phyloP scores from a whole-genome alignment of 2,329 filamentous ascomycete species.

The Bipolaris cookei region DNA sequence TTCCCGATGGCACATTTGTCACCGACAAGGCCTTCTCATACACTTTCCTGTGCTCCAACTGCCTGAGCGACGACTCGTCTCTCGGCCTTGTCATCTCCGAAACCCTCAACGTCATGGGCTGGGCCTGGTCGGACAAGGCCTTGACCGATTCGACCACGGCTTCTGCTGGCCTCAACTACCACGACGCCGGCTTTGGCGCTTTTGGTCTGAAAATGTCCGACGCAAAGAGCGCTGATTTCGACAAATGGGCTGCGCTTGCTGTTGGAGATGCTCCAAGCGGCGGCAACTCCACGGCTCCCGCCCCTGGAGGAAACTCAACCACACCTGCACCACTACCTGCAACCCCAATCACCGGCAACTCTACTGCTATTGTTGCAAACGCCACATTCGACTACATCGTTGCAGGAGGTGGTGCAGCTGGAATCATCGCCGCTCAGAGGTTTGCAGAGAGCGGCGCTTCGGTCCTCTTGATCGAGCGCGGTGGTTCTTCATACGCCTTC shows the following conservation, averaged over 20 bases:
- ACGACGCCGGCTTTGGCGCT: conserved; percentile 42
- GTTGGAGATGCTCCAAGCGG: conserved; percentile 22
- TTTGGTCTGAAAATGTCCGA: conserved; percentile 40
- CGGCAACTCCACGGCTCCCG: conserved; percentile 38
- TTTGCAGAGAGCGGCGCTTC: conserved; percentile 68
- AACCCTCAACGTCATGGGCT: conserved; percentile 38
- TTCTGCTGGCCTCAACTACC: conserved; percentile 36
- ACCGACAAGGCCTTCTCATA: conserved; percentile 62
- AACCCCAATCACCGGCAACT: conserved; percentile 34
- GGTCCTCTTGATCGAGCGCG: conserved; percentile 63
- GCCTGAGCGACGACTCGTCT: conserved; percentile 35
- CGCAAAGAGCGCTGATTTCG: conserved; percentile 42
- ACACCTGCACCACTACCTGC: conserved; percentile 21
- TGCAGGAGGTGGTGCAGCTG: conserved; percentile 65
- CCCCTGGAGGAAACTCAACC: conserved; percentile 33
- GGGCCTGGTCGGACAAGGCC: conserved; percentile 38
- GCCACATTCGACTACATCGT: conserved; percentile 66
- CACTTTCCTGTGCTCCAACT: conserved; percentile 60
- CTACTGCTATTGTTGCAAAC: conserved; percentile 48
- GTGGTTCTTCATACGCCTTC: conserved; percentile 44
- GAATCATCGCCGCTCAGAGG: conserved; percentile 64
- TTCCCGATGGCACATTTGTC: conserved; percentile 59
- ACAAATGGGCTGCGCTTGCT: conserved; percentile 45
- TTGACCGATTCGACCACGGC: conserved; percentile 34
- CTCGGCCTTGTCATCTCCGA: conserved; percentile 35